These are phyloP conservation scores for Porodaedalea pini DNA, from an alignment of 1,284 basidiomycete genomes.

Conservation along the genomic window DNA sequence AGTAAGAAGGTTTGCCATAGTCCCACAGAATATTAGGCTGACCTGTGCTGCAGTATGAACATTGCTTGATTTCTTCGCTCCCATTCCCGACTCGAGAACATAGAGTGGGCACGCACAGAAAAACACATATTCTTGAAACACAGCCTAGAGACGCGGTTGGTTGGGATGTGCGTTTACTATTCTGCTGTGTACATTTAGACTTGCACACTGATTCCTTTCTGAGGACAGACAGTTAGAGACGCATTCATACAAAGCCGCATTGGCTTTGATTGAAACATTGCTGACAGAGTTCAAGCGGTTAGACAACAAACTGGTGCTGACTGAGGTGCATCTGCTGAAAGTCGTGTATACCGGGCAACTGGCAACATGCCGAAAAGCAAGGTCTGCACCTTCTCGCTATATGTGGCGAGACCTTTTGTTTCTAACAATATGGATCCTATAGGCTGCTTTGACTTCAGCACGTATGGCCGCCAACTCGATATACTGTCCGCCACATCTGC, in stretches of 20 bases:
- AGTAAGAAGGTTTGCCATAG: conserved; percentile 49
- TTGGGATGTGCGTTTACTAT: conserved; percentile 62
- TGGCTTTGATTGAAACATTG: conserved; percentile 80
- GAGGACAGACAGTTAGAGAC: conserved; percentile 68
- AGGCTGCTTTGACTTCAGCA: conserved; percentile 90
- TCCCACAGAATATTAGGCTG: neutral
- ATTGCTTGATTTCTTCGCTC: conserved; percentile 84
- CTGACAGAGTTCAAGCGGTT: conserved; percentile 89
- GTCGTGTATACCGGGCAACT: conserved; percentile 85
- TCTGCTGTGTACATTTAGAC: neutral
- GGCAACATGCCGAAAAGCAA: conserved; percentile 95
- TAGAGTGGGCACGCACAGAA: conserved; percentile 89
- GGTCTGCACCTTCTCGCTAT: conserved; percentile 39
- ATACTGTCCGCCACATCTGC: conserved; percentile 93
- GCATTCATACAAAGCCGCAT: conserved; percentile 74
- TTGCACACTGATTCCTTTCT: neutral
- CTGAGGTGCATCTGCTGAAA: conserved; percentile 93
- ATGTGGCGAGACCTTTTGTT: neutral
- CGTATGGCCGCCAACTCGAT: conserved; percentile 95
- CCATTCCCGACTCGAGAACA: conserved; percentile 84
- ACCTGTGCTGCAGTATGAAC: conserved; percentile 65
- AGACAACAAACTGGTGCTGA: conserved; percentile 97
- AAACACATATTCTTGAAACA: conserved; percentile 96
- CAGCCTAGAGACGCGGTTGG: conserved; percentile 88
- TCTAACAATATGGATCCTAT: neutral